Percentiles rank a stretch among this genome's conserved stretches.
Conservation (phyloP, 1,284 basidiomycete genomes). For the Fereydounia khargensis region DNA sequence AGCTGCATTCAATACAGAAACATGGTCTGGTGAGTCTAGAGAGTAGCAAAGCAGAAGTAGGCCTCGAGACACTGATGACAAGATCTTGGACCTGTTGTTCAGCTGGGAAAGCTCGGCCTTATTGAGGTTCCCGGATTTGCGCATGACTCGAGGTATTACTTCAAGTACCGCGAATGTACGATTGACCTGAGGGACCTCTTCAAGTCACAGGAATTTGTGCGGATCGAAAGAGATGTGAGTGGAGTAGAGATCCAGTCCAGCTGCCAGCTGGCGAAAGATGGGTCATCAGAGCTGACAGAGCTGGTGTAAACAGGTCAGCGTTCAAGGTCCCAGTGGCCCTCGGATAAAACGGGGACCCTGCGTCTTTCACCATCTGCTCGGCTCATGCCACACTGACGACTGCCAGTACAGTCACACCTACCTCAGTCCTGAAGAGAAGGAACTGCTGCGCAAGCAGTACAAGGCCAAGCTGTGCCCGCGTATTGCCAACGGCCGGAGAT, state of each 20-base stretch:
- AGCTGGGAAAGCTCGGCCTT: too few relatives aligned
- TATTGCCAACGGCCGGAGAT: conserved; percentile 4
- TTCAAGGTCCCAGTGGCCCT: too few relatives aligned
- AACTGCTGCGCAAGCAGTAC: neutral
- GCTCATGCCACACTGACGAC: neutral
- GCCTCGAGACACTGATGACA: too few relatives aligned
- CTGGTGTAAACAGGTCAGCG: too few relatives aligned
- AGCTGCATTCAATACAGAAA: too few relatives aligned
- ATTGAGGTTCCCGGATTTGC: conserved; percentile 24
- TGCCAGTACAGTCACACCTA: conserved; percentile 19
- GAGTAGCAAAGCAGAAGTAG: too few relatives aligned
- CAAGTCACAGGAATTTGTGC: neutral
- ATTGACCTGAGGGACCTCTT: conserved; percentile 29
- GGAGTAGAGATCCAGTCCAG: neutral
- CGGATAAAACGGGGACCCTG: too few relatives aligned
- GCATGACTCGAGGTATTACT: conserved; percentile 8
- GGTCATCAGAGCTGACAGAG: too few relatives aligned
- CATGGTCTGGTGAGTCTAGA: too few relatives aligned
- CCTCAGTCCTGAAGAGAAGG: conserved; percentile 1
- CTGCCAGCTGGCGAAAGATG: neutral
- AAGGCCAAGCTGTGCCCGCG: conserved; percentile 15
- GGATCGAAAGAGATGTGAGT: conserved; percentile 9
- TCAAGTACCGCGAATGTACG: conserved; percentile 10
- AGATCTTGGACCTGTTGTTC: too few relatives aligned
- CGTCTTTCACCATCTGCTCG: conserved; percentile 14